These are phyloP conservation scores for Platanus orientalis DNA, from an alignment of 164 flowering plant species.

Conservation along the genomic window DNA sequence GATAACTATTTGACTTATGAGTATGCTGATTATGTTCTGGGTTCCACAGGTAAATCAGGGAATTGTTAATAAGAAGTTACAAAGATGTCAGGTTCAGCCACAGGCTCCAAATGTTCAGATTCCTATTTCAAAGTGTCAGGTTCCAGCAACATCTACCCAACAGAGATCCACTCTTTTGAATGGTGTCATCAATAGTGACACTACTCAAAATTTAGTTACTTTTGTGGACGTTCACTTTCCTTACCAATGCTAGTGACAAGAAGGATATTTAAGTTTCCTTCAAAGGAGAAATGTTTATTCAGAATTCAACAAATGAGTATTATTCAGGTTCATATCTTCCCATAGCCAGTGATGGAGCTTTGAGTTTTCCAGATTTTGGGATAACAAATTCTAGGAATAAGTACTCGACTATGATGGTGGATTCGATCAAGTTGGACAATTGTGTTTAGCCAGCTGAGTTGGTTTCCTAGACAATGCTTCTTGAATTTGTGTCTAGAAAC, in stretches of 20 bases:
- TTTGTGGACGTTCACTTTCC: slow-evolving; percentile 4
- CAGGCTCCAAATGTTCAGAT: no score
- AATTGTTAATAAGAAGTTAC: slow-evolving; percentile 44
- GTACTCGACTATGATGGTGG: not conserved
- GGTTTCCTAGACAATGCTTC: not conserved
- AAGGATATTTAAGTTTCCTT: not conserved
- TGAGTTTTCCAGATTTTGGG: not conserved
- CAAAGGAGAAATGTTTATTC: slow-evolving; percentile 8
- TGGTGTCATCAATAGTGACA: not conserved
- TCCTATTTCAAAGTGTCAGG: no score
- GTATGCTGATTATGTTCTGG: slow-evolving; percentile 1
- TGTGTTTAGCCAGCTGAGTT: slow-evolving; percentile 13
- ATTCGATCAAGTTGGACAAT: slow-evolving; percentile 2
- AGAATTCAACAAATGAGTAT: slow-evolving; percentile 3
- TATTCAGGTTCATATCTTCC: slow-evolving; percentile 12
- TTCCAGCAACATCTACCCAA: slow-evolving; percentile 12
- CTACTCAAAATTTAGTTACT: slow-evolving; percentile 4
- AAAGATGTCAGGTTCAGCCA: slow-evolving; percentile 2
- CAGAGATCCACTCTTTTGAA: not conserved
- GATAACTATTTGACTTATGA: not conserved
- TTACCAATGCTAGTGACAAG: not conserved
- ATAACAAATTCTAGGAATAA: not conserved
- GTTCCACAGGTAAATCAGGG: slow-evolving; percentile 34
- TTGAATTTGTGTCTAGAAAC: slow-evolving; percentile 15
- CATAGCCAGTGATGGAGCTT: not conserved